Conservation (phyloP, 306 rosid genomes). For the Oemleria cerasiformis region DNA sequence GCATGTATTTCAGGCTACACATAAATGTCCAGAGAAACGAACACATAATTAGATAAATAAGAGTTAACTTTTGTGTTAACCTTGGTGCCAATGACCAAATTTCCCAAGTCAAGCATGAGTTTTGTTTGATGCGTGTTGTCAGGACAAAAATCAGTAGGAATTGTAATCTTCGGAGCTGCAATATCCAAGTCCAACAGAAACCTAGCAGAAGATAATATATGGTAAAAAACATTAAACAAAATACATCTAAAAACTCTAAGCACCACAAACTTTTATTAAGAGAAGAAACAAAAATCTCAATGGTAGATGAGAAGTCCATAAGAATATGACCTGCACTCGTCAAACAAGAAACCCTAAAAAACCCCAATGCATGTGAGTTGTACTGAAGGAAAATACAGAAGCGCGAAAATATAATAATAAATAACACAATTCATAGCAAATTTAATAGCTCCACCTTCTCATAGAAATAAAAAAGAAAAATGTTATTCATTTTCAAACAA, state of each 20-base stretch:
- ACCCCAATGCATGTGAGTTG: background rate
- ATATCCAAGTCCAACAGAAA: conserved; percentile 91
- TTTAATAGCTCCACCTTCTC: background rate
- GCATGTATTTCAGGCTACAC: conserved; percentile 26
- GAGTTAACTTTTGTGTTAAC: conserved; percentile 32
- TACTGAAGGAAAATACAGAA: background rate
- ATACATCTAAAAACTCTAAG: background rate
- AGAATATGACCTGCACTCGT: background rate
- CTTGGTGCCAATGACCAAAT: conserved; percentile 77
- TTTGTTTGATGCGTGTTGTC: conserved; percentile 70
- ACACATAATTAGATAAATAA: conserved; percentile 7
- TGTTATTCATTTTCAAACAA: background rate
- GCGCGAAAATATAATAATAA: background rate
- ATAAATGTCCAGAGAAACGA: conserved; percentile 12
- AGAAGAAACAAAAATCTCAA: background rate
- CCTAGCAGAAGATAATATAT: conserved; percentile 46
- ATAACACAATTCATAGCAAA: background rate
- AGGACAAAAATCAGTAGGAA: conserved; percentile 86
- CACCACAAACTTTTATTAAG: background rate
- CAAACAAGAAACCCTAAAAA: background rate
- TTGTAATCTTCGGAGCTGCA: conserved; percentile 96
- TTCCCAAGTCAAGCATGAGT: conserved; percentile 91
- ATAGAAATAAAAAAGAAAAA: background rate
- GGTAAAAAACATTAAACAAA: conserved; percentile 6
- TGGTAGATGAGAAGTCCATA: background rate